Evolutionary conservation across 495 filamentous ascomycete genomes (phyloP), one percentile per base, ranked within the genome.

Genomic region (Monascus purpureus): DNA sequence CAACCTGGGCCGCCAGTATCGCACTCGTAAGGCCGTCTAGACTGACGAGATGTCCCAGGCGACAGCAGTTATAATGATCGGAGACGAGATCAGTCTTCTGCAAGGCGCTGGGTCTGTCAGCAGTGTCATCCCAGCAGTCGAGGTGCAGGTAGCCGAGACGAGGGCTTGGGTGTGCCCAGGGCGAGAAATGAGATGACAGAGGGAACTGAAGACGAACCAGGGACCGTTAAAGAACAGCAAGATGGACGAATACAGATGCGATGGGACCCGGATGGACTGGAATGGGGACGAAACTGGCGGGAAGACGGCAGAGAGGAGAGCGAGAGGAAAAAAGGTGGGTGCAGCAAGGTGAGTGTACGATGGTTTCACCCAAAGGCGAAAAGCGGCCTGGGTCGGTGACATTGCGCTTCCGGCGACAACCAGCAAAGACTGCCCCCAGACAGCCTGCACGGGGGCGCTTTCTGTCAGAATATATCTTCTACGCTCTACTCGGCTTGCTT

Each of bases 51-150:
- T 20, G n/a, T 20, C 16, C 6, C 27, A 5, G 45, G 45, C 42
- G 45, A 46, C 39, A 41, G 26, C 11, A 20, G 26, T 28, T 22
- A 18, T 5, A 12, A 24, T 8, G 17, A 26, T 13, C 29, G 39
- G 14, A 25, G 35, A n/a, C 33, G 45, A 35, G 28, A 16, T 28
- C 36, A 31, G 40, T 38, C 33, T 40, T 55, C 50, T 54, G 54
- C 48, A 45, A 59, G 55, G 56, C 56, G 56, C 50, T 59, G 52
- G 46, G 49, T 47, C 54, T 51, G 58, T 60, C 54, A 63, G 58
- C 54, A 52, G 45, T 59, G 54, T 41, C 39, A 52, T 49, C 51
- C 40, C 44, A 43, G 43, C 32, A 19, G 36, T 39, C 28, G 36
- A 39, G 29, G 37, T 38, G 38, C 38, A 31, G 41, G 34, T 29